Evolutionary conservation across 129 eudicot species (phyloP), one percentile per base, ranked within the genome.

Genomic region (Calendula officinalis): DNA sequence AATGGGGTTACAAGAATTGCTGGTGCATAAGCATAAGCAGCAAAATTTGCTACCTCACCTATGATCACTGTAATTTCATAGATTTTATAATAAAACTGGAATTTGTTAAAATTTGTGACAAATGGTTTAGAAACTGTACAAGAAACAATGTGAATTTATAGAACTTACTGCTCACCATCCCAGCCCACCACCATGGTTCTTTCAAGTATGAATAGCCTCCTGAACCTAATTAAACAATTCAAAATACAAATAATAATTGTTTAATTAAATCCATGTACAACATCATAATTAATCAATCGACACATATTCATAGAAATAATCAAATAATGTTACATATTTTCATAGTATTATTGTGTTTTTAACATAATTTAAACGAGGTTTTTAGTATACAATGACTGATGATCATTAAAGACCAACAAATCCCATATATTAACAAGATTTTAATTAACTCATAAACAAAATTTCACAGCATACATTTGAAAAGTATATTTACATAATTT

Each of bases 161-260:
- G 45, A 53, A 75, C 94, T 81, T 84, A 91, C 98, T 91, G 69
- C 91, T 62, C 42, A 83, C 47, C 94, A 91, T 87, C 70, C 98
- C 98, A 58, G 84, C 86, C 98, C 98, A 91, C 98, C 98, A 91
- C 94, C 83, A 78, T 1, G 98, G 98, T 71, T 91, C 90, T 57
- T 49, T 42, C 69, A 91, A 76, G 75, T 91, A 91, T 9, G 96
- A 70, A 71, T 75, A 69, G 65, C 98, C 98, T 73, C 98, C 97
- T 33, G 84, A 69, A 41, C 95, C 97, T 90, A 71, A 56, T 60
- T 36, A 64, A 56, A 15, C 3, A 50, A 51, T 52, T 10, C 0
- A 12, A n/a, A n/a, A 71, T 15, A 44, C 30, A 43, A 15, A 33
- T 5, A 68, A 35, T 22, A 38, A 10, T 33, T 16, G 13, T 14